These are phyloP conservation scores for Arabidopsis lyrata DNA, from an alignment of 441 rosid genomes.

Conservation along the genomic window DNA sequence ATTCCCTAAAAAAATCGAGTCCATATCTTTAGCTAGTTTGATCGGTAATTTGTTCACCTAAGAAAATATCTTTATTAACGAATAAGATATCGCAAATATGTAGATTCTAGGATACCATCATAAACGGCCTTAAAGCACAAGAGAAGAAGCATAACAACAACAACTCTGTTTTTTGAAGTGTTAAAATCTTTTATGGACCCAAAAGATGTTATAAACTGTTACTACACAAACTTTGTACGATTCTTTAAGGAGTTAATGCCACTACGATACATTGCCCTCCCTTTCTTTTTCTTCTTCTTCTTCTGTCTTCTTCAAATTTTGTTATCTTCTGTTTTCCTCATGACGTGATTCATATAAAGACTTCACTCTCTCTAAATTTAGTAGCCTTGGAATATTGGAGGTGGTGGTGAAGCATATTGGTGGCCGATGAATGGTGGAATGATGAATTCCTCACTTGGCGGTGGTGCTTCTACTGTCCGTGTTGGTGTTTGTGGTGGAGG, in stretches of 20 bases:
- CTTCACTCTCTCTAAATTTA: slow-evolving; percentile 41
- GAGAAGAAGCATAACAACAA: slow-evolving; percentile 26
- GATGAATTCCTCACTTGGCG: slow-evolving; percentile 42
- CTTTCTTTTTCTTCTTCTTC: slow-evolving; percentile 10
- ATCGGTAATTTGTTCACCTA: slow-evolving; percentile 5
- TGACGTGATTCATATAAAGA: slow-evolving; percentile 16
- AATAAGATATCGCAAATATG: background rate
- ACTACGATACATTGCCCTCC: slow-evolving; percentile 35
- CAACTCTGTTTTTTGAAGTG: background rate
- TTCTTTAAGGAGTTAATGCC: slow-evolving; percentile 27
- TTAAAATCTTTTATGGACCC: slow-evolving; percentile 23
- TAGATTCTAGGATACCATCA: slow-evolving; percentile 1
- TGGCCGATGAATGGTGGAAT: slow-evolving; percentile 50
- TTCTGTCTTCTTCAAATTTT: slow-evolving; percentile 25
- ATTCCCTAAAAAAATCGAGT: too few relatives aligned
- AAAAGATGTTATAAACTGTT: slow-evolving; percentile 37
- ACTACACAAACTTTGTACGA: slow-evolving; percentile 35
- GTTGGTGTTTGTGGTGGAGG: slow-evolving; percentile 41
- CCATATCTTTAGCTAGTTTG: background rate
- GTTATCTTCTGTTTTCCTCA: background rate
- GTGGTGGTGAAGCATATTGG: slow-evolving; percentile 57
- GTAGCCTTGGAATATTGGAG: slow-evolving; percentile 81
- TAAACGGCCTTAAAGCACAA: background rate
- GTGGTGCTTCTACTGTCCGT: slow-evolving; percentile 37
- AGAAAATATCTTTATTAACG: background rate